Conservation (phyloP, 495 filamentous ascomycete genomes). For the Neurospora sp. region DNA sequence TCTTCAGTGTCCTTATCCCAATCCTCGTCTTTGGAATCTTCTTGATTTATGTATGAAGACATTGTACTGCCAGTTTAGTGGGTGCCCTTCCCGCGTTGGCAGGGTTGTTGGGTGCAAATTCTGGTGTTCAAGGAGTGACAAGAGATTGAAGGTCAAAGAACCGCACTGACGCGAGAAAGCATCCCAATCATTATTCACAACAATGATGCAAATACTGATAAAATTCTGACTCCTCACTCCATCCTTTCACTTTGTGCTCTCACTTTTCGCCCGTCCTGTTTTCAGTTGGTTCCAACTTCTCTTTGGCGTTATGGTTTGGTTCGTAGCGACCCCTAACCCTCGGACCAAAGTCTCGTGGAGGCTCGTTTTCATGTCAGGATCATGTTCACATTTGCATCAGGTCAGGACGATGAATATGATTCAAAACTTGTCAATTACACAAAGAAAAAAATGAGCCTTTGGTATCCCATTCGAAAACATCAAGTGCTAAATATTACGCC, state of each 20-base stretch:
- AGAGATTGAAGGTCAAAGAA: neutral
- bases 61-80: neutral
- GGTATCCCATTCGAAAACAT: conserved; percentile 3
- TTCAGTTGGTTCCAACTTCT: neutral
- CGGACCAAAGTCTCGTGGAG: neutral
- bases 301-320: neutral
- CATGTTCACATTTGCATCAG: neutral
- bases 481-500: conserved; percentile 17
- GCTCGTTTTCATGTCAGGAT: neutral
- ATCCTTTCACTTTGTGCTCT: neutral
- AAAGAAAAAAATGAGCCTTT: neutral
- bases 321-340: conserved; percentile 1
- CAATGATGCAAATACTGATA: neutral
- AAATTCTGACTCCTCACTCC: neutral
- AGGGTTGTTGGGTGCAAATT: neutral
- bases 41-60: neutral
- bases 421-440: neutral
- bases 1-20: conserved; percentile 16
- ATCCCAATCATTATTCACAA: neutral
- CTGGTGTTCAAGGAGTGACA: neutral
- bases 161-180: neutral
- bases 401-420: neutral
- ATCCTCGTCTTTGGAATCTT: neutral
- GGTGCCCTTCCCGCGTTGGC: neutral
- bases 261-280: neutral